Evolutionary conservation across 768 basidiomycete genomes (phyloP).

Genomic region (Vararia minispora): DNA sequence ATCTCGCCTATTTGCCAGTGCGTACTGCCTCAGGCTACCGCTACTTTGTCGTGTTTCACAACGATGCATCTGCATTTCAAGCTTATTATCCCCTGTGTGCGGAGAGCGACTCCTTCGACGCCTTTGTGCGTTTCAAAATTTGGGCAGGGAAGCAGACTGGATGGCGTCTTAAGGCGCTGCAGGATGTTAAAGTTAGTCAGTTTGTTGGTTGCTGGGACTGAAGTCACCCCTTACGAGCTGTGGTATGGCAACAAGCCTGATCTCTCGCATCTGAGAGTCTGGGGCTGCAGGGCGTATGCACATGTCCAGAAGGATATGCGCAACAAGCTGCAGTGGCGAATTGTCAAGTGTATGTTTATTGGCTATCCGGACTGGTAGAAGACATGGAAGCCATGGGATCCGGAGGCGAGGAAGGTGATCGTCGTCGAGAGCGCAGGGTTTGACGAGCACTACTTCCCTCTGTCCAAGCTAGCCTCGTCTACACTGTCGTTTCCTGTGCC

Average conservation of each 20-base stretch:
- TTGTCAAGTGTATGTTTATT: constrained; percentile 26
- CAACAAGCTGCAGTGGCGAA: constrained; percentile 14
- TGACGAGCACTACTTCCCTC: constrained; percentile 8
- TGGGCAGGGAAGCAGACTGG: constrained; percentile 19
- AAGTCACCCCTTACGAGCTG: constrained; percentile 17
- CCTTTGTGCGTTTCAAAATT: constrained; percentile 21
- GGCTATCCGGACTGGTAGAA: constrained; percentile 25
- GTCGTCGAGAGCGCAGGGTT: constrained; percentile 8
- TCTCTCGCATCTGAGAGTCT: constrained; percentile 24
- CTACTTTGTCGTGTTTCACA: no score
- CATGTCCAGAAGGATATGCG: constrained; percentile 25
- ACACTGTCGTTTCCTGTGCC: no score
- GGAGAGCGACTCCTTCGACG: constrained; percentile 16
- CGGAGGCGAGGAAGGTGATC: constrained; percentile 1
- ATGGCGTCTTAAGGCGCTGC: constrained; percentile 12
- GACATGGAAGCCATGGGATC: constrained; percentile 23
- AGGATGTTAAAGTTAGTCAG: constrained; percentile 16
- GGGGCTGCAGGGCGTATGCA: constrained; percentile 28
- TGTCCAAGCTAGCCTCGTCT: no score
- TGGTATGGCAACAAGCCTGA: constrained; percentile 17
- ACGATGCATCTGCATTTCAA: no score
- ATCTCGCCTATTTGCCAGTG: no score
- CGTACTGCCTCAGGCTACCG: no score
- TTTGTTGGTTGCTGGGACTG: constrained; percentile 10
- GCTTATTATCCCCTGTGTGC: no score